Percentiles rank a stretch among this genome's conserved stretches.
These are phyloP conservation scores for Trichoderma harzianum DNA, from an alignment of 2,329 filamentous ascomycete genomes.

Conservation along the genomic window DNA sequence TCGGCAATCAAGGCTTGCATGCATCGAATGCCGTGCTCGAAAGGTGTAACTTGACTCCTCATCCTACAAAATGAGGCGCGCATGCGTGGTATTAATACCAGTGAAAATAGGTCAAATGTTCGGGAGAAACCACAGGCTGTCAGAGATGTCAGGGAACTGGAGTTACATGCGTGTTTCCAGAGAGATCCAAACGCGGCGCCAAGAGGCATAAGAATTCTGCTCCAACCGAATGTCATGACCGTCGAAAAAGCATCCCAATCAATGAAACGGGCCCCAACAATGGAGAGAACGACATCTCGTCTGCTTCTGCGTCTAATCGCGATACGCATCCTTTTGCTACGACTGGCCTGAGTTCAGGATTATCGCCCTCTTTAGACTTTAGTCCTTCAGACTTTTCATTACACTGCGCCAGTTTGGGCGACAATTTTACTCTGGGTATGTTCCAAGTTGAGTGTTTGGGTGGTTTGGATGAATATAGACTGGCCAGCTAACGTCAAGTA, in stretches of 20 bases:
- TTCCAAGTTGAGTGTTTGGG: not conserved
- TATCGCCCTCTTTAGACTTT: not conserved
- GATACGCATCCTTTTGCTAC: not conserved
- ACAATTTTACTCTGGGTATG: not conserved
- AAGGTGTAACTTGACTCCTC: not conserved
- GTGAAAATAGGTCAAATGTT: not conserved
- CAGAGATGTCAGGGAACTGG: not conserved
- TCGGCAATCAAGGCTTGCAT: constrained; percentile 3
- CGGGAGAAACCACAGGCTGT: constrained; percentile 2
- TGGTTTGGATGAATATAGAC: not conserved
- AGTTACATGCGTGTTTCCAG: not conserved
- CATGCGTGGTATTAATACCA: not conserved
- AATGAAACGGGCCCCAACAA: not conserved
- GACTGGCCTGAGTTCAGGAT: not conserved
- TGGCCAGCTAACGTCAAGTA: not conserved
- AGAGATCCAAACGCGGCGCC: constrained; percentile 3
- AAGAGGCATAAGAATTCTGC: constrained; percentile 10
- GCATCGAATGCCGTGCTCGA: constrained; percentile 2
- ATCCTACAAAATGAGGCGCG: not conserved
- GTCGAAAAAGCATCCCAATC: not conserved
- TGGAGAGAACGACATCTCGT: not conserved
- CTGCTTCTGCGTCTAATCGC: not conserved
- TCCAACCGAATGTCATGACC: not conserved
- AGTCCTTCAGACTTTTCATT: not conserved
- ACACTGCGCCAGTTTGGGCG: not conserved